These are phyloP conservation scores for Setaria viridis DNA, from an alignment of 202 grass and related monocot genomes.

Conservation along the genomic window DNA sequence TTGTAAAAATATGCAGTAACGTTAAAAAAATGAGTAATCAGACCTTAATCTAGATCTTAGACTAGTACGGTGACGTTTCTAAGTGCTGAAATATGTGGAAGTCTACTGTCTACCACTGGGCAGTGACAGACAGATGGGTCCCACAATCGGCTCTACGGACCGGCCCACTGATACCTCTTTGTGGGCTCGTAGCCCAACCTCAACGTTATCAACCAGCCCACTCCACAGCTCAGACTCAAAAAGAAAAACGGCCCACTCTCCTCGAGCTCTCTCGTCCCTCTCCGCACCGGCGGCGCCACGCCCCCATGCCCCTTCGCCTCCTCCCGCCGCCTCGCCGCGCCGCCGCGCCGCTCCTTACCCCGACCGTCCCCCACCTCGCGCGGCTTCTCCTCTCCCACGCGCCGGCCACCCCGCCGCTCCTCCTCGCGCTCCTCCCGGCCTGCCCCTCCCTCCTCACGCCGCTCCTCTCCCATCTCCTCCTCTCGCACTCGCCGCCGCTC, in stretches of 20 bases:
- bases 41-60: too few relatives aligned
- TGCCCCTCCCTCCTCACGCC: slow-evolving; percentile 64
- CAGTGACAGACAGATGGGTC: too few relatives aligned
- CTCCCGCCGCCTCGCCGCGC: slow-evolving; percentile 32
- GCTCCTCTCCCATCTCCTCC: slow-evolving; percentile 67
- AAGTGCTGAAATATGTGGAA: too few relatives aligned
- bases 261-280: background rate
- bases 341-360: slow-evolving; percentile 32
- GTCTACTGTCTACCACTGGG: too few relatives aligned
- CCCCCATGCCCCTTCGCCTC: slow-evolving; percentile 36
- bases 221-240: background rate
- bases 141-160: background rate
- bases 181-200: background rate
- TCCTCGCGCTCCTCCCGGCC: slow-evolving; percentile 45
- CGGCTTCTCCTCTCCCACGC: slow-evolving; percentile 37
- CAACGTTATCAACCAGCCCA: background rate
- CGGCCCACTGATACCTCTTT: background rate
- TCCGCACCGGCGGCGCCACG: background rate
- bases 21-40: too few relatives aligned
- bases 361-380: slow-evolving; percentile 42
- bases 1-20: too few relatives aligned
- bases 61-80: too few relatives aligned
- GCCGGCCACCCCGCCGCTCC: slow-evolving; percentile 46
- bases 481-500: slow-evolving; percentile 57
- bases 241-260: background rate